Evolutionary conservation across 768 basidiomycete genomes (phyloP).

Genomic region (Podaxis sp.): DNA sequence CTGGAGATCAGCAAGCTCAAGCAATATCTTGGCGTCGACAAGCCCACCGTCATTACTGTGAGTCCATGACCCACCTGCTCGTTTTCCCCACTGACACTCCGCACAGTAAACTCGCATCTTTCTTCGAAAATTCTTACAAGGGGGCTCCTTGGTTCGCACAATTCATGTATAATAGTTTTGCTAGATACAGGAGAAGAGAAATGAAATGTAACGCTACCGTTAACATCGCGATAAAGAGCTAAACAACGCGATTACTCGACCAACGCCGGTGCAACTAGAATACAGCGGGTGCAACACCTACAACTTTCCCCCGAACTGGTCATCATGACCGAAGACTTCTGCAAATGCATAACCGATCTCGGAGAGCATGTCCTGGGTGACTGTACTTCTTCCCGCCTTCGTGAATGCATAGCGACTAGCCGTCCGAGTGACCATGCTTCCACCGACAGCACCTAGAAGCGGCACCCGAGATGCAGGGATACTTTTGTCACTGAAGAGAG

Average conservation of each 20-base stretch:
- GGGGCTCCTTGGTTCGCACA: not conserved
- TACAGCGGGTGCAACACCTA: conserved; percentile 15
- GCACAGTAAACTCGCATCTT: not conserved
- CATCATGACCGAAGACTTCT: conserved; percentile 61
- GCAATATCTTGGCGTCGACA: conserved; percentile 78
- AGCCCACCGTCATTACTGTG: conserved; percentile 97
- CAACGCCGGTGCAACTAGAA: not conserved
- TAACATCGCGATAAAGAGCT: not conserved
- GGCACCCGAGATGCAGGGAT: conserved; percentile 67
- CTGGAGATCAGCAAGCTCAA: conserved; percentile 80
- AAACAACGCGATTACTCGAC: not conserved
- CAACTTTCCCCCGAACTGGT: conserved; percentile 31
- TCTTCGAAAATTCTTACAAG: not conserved
- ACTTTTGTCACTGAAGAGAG: conserved; percentile 39
- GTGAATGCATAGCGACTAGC: conserved; percentile 74
- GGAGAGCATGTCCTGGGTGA: conserved; percentile 75
- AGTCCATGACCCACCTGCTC: conserved; percentile 21
- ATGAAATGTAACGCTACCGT: not conserved
- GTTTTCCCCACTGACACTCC: not conserved
- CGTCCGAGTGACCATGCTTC: conserved; percentile 84
- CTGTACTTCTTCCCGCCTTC: conserved; percentile 72
- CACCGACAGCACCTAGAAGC: conserved; percentile 80
- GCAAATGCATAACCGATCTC: conserved; percentile 65
- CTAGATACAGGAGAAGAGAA: conserved; percentile 1
- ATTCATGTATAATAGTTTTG: not conserved